Percentiles rank a stretch among this genome's conserved stretches.
Evolutionary conservation across 805 yeast genomes (phyloP).

Genomic region (Scheffersomyces lignosus): DNA sequence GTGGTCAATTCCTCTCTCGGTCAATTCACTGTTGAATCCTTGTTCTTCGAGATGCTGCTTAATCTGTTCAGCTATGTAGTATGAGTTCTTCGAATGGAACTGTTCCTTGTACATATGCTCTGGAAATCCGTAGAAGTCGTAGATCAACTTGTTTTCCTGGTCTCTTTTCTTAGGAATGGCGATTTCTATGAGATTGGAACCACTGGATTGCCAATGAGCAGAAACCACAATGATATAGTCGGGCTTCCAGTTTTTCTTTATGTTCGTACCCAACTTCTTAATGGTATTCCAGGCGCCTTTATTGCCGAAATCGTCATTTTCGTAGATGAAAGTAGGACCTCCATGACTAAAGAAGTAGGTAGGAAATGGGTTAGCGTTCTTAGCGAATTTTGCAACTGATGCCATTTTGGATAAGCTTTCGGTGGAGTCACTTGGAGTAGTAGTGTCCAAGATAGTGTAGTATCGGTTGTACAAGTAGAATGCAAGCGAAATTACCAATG

Average conservation of each 20-base stretch:
- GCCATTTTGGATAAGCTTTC: not conserved
- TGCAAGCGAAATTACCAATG: too few relatives aligned
- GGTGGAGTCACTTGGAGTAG: too few relatives aligned
- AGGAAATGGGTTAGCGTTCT: slow-evolving; percentile 43
- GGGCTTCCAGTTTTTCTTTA: slow-evolving; percentile 55
- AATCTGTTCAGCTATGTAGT: slow-evolving; percentile 45
- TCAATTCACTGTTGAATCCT: slow-evolving; percentile 47
- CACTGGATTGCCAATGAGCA: slow-evolving; percentile 73
- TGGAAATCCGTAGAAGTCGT: slow-evolving; percentile 79
- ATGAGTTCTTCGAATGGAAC: slow-evolving; percentile 53
- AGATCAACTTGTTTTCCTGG: slow-evolving; percentile 53
- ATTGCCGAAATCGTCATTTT: slow-evolving; percentile 48
- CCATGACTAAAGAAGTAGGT: slow-evolving; percentile 78
- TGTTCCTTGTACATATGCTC: slow-evolving; percentile 58
- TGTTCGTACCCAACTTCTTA: slow-evolving; percentile 49
- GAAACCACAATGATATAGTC: slow-evolving; percentile 65
- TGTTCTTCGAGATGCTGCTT: slow-evolving; percentile 35
- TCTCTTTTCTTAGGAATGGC: slow-evolving; percentile 35
- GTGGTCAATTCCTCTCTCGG: slow-evolving; percentile 73
- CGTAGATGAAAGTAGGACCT: slow-evolving; percentile 75
- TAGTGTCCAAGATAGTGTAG: too few relatives aligned
- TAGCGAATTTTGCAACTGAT: slow-evolving; percentile 4
- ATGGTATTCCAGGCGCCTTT: slow-evolving; percentile 63
- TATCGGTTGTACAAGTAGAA: too few relatives aligned
- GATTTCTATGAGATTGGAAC: slow-evolving; percentile 46